A percentile compares a stretch with the other conserved stretches of the same genome.
Evolutionary conservation across 805 yeast species (phyloP).

Genomic region (Jamesozyma rosinii): DNA sequence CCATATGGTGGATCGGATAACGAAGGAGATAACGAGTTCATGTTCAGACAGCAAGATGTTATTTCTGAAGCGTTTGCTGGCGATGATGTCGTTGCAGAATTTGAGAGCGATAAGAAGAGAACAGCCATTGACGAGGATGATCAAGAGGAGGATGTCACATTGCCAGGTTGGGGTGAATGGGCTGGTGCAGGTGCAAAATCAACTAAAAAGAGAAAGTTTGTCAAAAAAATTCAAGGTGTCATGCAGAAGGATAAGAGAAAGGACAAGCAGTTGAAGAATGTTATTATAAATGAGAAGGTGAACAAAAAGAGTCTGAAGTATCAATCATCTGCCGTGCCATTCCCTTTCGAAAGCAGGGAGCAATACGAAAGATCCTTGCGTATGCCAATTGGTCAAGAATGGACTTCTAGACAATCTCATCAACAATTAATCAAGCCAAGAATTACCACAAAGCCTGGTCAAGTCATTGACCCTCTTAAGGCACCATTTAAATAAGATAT

Average conservation of each 20-base stretch:
- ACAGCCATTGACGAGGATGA: conserved; percentile 73
- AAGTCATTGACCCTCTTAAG: conserved; percentile 82
- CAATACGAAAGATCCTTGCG: conserved; percentile 90
- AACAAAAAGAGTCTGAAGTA: conserved; percentile 80
- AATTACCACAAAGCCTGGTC: conserved; percentile 77
- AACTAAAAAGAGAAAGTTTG: conserved; percentile 46
- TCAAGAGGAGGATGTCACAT: conserved; percentile 69
- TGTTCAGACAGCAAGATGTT: conserved; percentile 72
- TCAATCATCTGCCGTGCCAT: conserved; percentile 84
- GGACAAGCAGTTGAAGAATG: conserved; percentile 69
- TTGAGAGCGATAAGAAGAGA: conserved; percentile 64
- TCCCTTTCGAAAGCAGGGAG: conserved; percentile 85
- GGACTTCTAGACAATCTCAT: conserved; percentile 83
- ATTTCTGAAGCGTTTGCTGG: conserved; percentile 94
- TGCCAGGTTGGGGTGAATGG: conserved; percentile 99
- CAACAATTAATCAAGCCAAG: conserved; percentile 85
- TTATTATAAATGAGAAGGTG: conserved; percentile 79
- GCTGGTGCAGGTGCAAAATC: conserved; percentile 55
- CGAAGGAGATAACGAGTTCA: conserved; percentile 34
- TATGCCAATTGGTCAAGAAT: conserved; percentile 95
- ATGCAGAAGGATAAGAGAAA: conserved; percentile 60
- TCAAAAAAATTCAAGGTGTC: conserved; percentile 70
- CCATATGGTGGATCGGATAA: conserved; percentile 40
- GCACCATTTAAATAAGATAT: conserved; percentile 53
- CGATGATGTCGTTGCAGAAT: conserved; percentile 78